Base-by-base conservation (phyloP, 2,329 filamentous ascomycete species). In the Aspergillus pseudoviridinutans region DNA sequence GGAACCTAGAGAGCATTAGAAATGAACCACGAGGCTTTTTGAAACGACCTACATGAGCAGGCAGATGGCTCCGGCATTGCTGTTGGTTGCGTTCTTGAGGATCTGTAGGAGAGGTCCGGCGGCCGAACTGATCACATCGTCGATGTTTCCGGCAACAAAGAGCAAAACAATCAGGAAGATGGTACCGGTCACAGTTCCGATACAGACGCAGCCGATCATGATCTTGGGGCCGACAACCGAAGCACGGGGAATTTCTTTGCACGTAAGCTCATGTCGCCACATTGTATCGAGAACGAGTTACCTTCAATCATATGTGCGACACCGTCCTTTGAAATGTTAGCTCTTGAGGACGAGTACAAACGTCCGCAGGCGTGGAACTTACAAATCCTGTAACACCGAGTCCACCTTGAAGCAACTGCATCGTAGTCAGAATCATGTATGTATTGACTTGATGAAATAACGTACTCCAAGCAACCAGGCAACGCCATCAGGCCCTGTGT, bases 141-240 rank as follows among this genome's bases (percentile, higher is more conserved):
- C 72, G 50, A 86, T 78, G 59, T 87, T 79, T 2, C 81, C 81
- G 28, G 86, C 78, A 51, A 87, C 85, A 53, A 89, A 89, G 0
- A 90, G 79, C 1, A 89, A 74, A 38, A 85, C 81, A 49, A 82
- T 78, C 24, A 88, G 74, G 68, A 88, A 88, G 52, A 87, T 73
- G 55, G 83, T 83, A 1, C 86, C 86, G 0, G 86, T 87, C 2
- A 81, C 74, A 24, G 84, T 83, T 10, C 86, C 86, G 50, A 88
- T 88, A 6, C 74, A 74, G 32, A 88, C 84, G 59, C 84, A 87
- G 55, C 80, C 81, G 12, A 88, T 79, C 85, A 89, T 87, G 57
- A 88, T 86, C 61, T 81, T 82, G 5, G 87, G 87, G 0, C 85
- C 86, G 59, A 86, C 79, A 1, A 81, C 74, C 1, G 82, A 68